phyloP scores from a whole-genome alignment of 768 basidiomycete species.

The Podaxis rugospora region DNA sequence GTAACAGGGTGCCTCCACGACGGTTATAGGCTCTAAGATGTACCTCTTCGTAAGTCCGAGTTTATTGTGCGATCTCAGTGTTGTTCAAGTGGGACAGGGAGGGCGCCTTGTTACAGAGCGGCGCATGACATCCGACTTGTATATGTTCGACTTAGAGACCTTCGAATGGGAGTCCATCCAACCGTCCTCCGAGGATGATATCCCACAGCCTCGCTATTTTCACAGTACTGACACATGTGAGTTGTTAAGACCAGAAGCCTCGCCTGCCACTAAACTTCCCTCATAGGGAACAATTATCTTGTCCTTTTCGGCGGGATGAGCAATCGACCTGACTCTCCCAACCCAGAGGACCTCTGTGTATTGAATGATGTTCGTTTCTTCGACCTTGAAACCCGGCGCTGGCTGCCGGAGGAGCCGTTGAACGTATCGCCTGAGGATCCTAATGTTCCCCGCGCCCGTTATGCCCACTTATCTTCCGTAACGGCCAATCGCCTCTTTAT shows the following conservation, averaged over 20 bases:
- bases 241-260: conserved; percentile 18
- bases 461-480: conserved; percentile 91
- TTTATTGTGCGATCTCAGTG: not conserved
- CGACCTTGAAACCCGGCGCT: conserved; percentile 64
- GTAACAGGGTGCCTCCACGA: conserved; percentile 81
- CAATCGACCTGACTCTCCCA: conserved; percentile 64
- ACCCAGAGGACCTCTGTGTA: conserved; percentile 83
- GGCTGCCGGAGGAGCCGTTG: conserved; percentile 54
- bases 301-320: conserved; percentile 97
- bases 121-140: conserved; percentile 87
- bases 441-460: conserved; percentile 77
- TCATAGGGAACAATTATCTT: conserved; percentile 81
- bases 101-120: conserved; percentile 84
- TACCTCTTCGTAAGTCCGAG: conserved; percentile 73
- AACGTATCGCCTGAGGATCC: conserved; percentile 35
- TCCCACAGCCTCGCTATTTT: conserved; percentile 88
- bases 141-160: conserved; percentile 80
- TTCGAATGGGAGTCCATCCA: conserved; percentile 75
- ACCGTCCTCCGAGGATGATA: conserved; percentile 57
- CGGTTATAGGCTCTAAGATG: conserved; percentile 82
- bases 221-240: conserved; percentile 86
- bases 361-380: conserved; percentile 90
- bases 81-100: conserved; percentile 44
- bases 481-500: conserved; percentile 82
- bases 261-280: conserved; percentile 5